These are phyloP conservation scores for Henckelia pumila DNA, from an alignment of 257 asterid genomes.

Conservation along the genomic window DNA sequence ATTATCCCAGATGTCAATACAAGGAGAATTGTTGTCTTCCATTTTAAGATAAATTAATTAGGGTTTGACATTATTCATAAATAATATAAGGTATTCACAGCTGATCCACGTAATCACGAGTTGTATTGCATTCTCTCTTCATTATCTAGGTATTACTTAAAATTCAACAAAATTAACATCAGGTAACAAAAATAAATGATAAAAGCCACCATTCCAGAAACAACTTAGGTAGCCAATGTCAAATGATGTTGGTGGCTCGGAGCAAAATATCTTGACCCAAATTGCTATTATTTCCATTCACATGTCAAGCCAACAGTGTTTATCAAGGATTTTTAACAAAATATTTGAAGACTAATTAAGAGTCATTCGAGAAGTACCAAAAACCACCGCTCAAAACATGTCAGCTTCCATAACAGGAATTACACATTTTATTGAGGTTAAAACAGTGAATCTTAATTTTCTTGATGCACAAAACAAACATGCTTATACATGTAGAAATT, in stretches of 20 bases:
- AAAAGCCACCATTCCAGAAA: not conserved
- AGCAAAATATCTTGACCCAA: not conserved
- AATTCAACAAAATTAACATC: not conserved
- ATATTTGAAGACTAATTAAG: not conserved
- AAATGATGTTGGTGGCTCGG: not conserved
- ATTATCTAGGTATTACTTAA: not conserved
- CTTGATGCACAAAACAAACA: constrained; percentile 8
- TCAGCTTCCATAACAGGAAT: not conserved
- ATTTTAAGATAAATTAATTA: not conserved
- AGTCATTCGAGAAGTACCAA: not conserved
- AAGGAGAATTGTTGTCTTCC: not conserved
- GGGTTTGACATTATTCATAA: not conserved
- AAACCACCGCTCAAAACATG: not conserved
- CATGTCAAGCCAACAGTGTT: not conserved
- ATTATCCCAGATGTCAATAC: too few species aligned
- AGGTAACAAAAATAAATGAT: not conserved
- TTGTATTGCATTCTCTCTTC: not conserved
- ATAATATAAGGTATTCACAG: too few species aligned
- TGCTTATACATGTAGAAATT: not conserved
- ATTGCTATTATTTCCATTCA: not conserved
- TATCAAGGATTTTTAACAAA: not conserved
- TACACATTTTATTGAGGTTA: not conserved
- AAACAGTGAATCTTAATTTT: not conserved
- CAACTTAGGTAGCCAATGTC: not conserved
- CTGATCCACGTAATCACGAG: not conserved